Conservation (phyloP, 225 moss, liverwort and hornwort genomes). For the Pseudisothecium myosuroides region DNA sequence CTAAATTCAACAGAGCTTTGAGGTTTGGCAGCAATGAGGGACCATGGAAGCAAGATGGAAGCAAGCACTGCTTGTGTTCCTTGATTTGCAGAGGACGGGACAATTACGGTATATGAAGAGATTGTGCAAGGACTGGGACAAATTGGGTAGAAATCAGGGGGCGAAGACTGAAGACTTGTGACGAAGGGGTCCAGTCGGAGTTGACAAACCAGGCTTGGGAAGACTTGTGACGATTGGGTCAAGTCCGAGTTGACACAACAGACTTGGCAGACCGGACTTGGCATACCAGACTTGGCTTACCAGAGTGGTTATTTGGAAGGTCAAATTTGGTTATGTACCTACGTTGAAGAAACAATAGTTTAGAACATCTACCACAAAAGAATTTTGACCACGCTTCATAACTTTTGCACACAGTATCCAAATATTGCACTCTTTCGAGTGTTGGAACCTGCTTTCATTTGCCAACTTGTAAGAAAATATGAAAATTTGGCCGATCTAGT, state of each 20-base stretch:
- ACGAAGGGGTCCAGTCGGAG: background rate
- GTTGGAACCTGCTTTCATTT: background rate
- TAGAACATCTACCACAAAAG: background rate
- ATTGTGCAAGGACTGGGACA: background rate
- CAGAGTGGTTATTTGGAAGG: background rate
- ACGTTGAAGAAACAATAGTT: background rate
- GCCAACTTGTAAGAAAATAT: background rate
- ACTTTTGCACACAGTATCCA: background rate
- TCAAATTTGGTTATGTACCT: background rate
- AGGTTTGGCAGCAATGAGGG: background rate
- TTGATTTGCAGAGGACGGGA: background rate
- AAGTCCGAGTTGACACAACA: background rate
- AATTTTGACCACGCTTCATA: background rate
- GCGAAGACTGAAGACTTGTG: background rate
- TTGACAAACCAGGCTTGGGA: background rate
- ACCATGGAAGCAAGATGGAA: background rate
- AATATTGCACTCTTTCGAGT: rapidly evolving
- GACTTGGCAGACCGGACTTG: background rate
- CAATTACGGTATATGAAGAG: background rate
- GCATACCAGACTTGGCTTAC: background rate
- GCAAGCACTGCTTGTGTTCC: background rate
- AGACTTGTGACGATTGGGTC: background rate
- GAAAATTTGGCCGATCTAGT: background rate
- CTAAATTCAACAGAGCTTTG: background rate
- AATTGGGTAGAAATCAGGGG: background rate